Percentiles rank a stretch among this genome's conserved stretches.
phyloP scores from a whole-genome alignment of 495 filamentous ascomycete genomes.

The Hypoxylon trugodes region DNA sequence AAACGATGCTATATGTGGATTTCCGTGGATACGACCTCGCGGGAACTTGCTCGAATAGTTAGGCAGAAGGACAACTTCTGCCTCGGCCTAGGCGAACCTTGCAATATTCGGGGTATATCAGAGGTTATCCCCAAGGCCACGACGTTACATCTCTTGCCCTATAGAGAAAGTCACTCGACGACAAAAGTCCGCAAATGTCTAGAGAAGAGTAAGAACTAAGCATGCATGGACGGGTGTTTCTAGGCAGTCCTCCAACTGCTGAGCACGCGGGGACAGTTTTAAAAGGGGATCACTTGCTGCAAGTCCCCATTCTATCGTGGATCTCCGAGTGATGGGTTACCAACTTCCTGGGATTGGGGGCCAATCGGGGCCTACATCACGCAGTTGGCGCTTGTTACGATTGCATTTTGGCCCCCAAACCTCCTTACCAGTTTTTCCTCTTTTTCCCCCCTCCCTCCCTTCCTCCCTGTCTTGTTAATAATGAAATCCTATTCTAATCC shows the following conservation, averaged over 20 bases:
- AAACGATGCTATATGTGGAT: not conserved
- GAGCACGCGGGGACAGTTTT: not conserved
- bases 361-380: slow-evolving; percentile 22
- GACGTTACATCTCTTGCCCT: not conserved
- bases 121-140: not conserved
- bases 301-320: not conserved
- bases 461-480: not conserved
- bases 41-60: slow-evolving; percentile 1
- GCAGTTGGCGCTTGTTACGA: slow-evolving; percentile 9
- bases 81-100: not conserved
- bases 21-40: not conserved
- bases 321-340: slow-evolving; percentile 5
- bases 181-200: not conserved
- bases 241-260: not conserved
- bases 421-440: not conserved
- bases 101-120: slow-evolving; percentile 6
- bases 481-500: not conserved
- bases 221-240: not conserved
- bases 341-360: slow-evolving; percentile 18
- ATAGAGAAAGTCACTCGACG: not conserved
- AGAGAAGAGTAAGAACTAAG: not conserved
- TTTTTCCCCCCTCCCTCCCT: not conserved
- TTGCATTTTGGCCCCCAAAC: slow-evolving; percentile 17
- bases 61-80: not conserved
- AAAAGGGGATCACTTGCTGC: not conserved